Percentiles rank a stretch among this genome's conserved stretches.
phyloP scores from a whole-genome alignment of 805 yeast genomes.

The Teunomyces lycoperdinae region DNA sequence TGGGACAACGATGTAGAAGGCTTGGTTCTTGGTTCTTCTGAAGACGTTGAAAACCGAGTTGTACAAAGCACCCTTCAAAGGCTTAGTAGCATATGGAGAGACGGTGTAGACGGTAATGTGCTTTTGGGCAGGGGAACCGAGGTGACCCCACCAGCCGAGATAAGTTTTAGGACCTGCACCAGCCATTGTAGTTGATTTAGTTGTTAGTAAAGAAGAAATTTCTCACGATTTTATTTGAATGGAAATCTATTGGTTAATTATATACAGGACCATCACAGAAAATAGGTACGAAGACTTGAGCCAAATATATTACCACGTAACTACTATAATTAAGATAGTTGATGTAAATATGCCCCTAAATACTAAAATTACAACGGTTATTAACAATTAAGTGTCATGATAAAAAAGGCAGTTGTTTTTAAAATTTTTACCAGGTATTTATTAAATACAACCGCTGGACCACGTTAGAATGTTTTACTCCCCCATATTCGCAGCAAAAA shows the following conservation, averaged over 20 bases:
- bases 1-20: constrained; percentile 74
- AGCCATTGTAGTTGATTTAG: constrained; percentile 46
- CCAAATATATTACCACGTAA: too few relatives aligned
- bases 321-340: too few relatives aligned
- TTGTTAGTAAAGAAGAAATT: constrained; percentile 3
- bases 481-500: too few relatives aligned
- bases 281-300: neutral
- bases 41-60: constrained; percentile 86
- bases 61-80: constrained; percentile 82
- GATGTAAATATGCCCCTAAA: too few relatives aligned
- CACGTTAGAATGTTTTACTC: too few relatives aligned
- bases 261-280: constrained; percentile 4
- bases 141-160: constrained; percentile 97
- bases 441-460: too few relatives aligned
- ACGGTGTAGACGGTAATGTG: constrained; percentile 85
- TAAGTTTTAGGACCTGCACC: constrained; percentile 71
- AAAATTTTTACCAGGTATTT: too few relatives aligned
- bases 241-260: constrained; percentile 11
- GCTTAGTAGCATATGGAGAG: constrained; percentile 91
- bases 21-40: constrained; percentile 90
- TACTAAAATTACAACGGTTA: too few relatives aligned
- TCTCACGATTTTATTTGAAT: constrained; percentile 8
- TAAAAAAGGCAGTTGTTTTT: too few relatives aligned
- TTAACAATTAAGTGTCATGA: too few relatives aligned
- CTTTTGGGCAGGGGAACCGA: constrained; percentile 86